phyloP scores from a whole-genome alignment of 495 filamentous ascomycete species.

The Trypethelium eluteriae region DNA sequence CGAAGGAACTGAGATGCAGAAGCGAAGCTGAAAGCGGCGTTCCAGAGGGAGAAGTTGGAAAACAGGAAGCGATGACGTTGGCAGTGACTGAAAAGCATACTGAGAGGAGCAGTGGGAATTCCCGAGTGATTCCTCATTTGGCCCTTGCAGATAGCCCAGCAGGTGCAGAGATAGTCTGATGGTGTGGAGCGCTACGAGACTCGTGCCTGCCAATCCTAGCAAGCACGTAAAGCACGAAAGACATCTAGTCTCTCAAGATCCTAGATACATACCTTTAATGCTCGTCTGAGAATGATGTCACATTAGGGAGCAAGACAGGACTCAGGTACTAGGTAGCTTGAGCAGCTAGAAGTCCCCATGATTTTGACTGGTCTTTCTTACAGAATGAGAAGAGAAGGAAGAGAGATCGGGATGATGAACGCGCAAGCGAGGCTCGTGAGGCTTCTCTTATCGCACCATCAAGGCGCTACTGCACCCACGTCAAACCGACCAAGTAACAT shows the following conservation, averaged over 20 bases:
- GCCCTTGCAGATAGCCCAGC: background rate
- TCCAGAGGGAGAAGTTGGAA: too few species aligned
- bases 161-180: background rate
- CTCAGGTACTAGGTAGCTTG: too few species aligned
- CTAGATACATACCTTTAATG: too few species aligned
- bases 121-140: background rate
- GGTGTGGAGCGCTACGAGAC: background rate
- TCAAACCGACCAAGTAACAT: background rate
- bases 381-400: background rate
- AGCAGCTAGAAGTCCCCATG: too few species aligned
- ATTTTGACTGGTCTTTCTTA: background rate
- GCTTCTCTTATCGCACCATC: background rate
- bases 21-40: too few species aligned
- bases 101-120: background rate
- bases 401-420: background rate
- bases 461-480: background rate
- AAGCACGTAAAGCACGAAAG: background rate
- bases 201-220: background rate
- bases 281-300: too few species aligned
- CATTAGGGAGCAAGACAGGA: too few species aligned
- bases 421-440: background rate
- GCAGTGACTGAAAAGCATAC: background rate
- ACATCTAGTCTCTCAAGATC: too few species aligned
- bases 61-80: background rate
- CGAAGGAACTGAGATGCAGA: too few species aligned